Conservation (phyloP, 768 basidiomycete genomes). For the Obba rivulosa region DNA sequence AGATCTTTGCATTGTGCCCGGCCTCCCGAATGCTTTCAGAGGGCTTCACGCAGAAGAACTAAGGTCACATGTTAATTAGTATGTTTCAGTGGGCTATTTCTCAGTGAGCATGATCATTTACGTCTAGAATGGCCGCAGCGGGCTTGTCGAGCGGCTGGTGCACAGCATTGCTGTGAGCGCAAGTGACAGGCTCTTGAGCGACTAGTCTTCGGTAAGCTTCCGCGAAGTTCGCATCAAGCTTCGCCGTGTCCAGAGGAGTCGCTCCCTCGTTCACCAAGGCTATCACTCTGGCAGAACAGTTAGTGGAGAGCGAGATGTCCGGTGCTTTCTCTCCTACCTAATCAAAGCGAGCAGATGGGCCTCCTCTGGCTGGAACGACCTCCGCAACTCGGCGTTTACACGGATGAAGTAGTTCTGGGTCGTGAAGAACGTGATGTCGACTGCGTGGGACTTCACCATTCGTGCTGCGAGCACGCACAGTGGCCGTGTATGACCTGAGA, state of each 20-base stretch:
- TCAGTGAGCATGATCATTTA: constrained; percentile 6
- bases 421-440: constrained; percentile 9
- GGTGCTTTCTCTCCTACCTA: constrained; percentile 4
- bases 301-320: background rate
- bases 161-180: constrained; percentile 1
- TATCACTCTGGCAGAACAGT: constrained; percentile 2
- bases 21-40: constrained; percentile 3
- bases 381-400: constrained; percentile 5
- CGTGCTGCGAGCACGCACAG: constrained; percentile 7
- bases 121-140: constrained; percentile 11
- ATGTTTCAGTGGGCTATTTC: background rate
- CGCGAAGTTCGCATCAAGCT: constrained; percentile 6
- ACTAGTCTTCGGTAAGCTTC: constrained; percentile 7
- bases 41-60: constrained; percentile 6
- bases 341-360: background rate
- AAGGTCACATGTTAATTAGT: no score
- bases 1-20: constrained; percentile 7
- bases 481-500: constrained; percentile 12
- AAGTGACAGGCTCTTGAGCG: background rate
- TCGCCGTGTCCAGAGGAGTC: background rate
- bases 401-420: constrained; percentile 4
- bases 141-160: constrained; percentile 6
- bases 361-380: constrained; percentile 3
- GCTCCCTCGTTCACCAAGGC: constrained; percentile 1
- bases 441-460: constrained; percentile 8